These are phyloP conservation scores for Penicillium fuscoglaucum DNA, from an alignment of 2,329 filamentous ascomycete species.

Conservation along the genomic window DNA sequence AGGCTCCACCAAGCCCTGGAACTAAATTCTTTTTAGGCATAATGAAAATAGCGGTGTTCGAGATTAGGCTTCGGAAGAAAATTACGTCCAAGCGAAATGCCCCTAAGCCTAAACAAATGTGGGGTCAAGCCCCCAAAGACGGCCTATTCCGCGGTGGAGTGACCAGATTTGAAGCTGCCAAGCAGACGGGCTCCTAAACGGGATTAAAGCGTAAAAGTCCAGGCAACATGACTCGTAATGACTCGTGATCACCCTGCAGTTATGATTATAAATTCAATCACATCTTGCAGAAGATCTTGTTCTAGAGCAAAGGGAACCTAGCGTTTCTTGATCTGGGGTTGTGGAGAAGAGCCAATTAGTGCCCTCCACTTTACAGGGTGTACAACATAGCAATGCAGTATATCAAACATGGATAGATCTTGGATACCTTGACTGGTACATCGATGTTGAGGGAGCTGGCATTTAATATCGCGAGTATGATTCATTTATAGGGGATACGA, in stretches of 20 bases:
- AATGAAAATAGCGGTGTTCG: neutral
- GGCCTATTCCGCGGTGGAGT: constrained; percentile 11
- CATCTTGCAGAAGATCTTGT: neutral
- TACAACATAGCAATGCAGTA: neutral
- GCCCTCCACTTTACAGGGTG: neutral
- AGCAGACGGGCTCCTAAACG: constrained; percentile 5
- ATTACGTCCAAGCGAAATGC: neutral
- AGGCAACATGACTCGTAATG: constrained; percentile 1
- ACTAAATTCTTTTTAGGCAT: neutral
- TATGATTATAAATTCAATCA: neutral
- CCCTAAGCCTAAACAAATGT: neutral
- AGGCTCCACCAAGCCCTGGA: neutral
- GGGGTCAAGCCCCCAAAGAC: constrained; percentile 1
- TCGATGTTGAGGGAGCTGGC: too few relatives aligned
- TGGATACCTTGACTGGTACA: neutral
- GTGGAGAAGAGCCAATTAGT: constrained; percentile 2
- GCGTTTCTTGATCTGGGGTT: neutral
- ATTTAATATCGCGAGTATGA: neutral
- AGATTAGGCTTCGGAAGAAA: too few relatives aligned
- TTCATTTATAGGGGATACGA: neutral
- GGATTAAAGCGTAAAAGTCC: constrained; percentile 3
- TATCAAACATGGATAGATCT: neutral
- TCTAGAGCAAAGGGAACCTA: constrained; percentile 1
- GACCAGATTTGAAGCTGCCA: constrained; percentile 11
- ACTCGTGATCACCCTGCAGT: neutral